These are phyloP conservation scores for Penicillium sp. DNA, from an alignment of 2,329 filamentous ascomycete species.

Conservation along the genomic window DNA sequence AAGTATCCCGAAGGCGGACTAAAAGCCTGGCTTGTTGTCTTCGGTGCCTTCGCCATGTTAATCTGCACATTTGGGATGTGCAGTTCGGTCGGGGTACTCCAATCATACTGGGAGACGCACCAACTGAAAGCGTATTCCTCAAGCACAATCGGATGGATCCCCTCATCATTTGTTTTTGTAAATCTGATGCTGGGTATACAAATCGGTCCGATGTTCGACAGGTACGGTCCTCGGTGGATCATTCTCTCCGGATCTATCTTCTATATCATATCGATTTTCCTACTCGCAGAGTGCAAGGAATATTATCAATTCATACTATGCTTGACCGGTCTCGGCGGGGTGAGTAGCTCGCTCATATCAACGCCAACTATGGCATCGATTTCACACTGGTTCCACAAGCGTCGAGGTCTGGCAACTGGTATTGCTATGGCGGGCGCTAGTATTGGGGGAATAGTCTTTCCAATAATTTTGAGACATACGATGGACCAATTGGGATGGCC, in stretches of 20 bases:
- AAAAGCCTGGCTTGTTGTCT: slow-evolving; percentile 8
- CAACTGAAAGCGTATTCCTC: slow-evolving; percentile 54
- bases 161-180: slow-evolving; percentile 38
- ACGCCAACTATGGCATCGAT: slow-evolving; percentile 30
- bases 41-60: background rate
- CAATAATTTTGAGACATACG: slow-evolving; percentile 33
- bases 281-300: slow-evolving; percentile 17
- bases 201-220: slow-evolving; percentile 6
- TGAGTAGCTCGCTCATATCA: slow-evolving; percentile 43
- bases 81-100: slow-evolving; percentile 55
- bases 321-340: slow-evolving; percentile 44
- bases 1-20: slow-evolving; percentile 7
- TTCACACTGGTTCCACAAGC: slow-evolving; percentile 40
- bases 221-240: slow-evolving; percentile 5
- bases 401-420: slow-evolving; percentile 37
- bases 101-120: slow-evolving; percentile 59
- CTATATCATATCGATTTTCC: slow-evolving; percentile 1
- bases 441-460: slow-evolving; percentile 38
- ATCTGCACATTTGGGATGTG: slow-evolving; percentile 2
- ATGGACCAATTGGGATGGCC: slow-evolving; percentile 35
- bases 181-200: background rate
- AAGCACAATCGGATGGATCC: slow-evolving; percentile 63
- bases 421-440: slow-evolving; percentile 38
- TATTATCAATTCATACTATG: slow-evolving; percentile 51
- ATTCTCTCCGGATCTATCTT: slow-evolving; percentile 3